Percentiles rank a stretch among this genome's conserved stretches.
Conservation (phyloP, 306 rosid species). For the Cicer cuneatum region DNA sequence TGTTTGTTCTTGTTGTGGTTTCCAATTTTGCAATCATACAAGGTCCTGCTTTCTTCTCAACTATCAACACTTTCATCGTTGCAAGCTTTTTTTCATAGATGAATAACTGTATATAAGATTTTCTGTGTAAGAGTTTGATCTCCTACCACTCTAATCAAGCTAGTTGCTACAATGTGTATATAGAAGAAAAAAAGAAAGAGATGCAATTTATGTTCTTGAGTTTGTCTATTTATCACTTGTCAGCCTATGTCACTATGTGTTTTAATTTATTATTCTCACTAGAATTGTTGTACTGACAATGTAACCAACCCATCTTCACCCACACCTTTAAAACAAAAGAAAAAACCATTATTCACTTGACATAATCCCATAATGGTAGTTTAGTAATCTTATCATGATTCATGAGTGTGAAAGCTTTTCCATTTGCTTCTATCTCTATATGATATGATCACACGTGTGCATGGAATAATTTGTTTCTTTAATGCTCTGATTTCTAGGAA, state of each 20-base stretch:
- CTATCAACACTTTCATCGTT: neutral
- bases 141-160: neutral
- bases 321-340: neutral
- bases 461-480: neutral
- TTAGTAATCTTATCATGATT: neutral
- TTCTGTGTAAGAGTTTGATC: neutral
- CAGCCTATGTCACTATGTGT: neutral
- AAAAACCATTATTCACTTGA: neutral
- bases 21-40: constrained; percentile 4
- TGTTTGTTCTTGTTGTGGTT: constrained; percentile 10
- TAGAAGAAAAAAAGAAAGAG: neutral
- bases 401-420: neutral
- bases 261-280: neutral
- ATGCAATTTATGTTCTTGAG: neutral
- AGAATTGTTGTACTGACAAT: neutral
- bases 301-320: no score
- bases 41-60: neutral
- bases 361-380: neutral
- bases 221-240: neutral
- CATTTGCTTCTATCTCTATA: neutral
- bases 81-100: constrained; percentile 7
- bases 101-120: neutral
- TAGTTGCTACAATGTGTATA: neutral
- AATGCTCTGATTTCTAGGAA: neutral
- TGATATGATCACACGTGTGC: neutral